These are phyloP conservation scores for Vitis riparia DNA, from an alignment of 164 flowering plant genomes.

Conservation along the genomic window DNA sequence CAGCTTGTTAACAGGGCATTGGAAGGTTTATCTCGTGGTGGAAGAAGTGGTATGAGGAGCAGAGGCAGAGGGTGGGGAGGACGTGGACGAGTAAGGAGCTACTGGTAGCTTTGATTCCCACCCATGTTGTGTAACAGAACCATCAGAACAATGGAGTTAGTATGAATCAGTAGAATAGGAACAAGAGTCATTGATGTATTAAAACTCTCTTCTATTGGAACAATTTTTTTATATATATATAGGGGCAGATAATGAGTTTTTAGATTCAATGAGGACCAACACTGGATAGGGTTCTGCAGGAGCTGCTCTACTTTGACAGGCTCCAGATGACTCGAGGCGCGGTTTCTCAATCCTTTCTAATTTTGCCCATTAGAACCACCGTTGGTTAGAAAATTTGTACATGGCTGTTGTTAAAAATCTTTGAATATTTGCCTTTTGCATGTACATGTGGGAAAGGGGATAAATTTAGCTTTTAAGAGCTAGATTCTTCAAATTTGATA, in stretches of 20 bases:
- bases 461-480: no score
- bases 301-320: no score
- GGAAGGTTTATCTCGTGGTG: constrained; percentile 67
- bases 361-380: no score
- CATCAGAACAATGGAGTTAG: background rate
- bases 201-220: background rate
- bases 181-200: constrained; percentile 9
- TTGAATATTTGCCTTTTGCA: no score
- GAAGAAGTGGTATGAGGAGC: constrained; percentile 46
- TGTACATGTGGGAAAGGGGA: no score
- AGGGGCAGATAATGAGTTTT: constrained; percentile 3
- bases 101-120: constrained; percentile 23
- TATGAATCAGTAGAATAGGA: background rate
- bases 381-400: no score
- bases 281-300: background rate
- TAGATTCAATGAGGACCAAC: constrained; percentile 11
- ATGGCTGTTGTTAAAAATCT: no score
- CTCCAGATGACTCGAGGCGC: no score
- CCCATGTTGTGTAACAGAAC: background rate
- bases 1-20: constrained; percentile 77
- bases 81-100: constrained; percentile 69
- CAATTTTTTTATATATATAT: background rate
- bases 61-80: constrained; percentile 54
- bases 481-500: no score
- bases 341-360: no score